phyloP scores from a whole-genome alignment of 176 grass and related monocot genomes.

The Zoysia japonica region DNA sequence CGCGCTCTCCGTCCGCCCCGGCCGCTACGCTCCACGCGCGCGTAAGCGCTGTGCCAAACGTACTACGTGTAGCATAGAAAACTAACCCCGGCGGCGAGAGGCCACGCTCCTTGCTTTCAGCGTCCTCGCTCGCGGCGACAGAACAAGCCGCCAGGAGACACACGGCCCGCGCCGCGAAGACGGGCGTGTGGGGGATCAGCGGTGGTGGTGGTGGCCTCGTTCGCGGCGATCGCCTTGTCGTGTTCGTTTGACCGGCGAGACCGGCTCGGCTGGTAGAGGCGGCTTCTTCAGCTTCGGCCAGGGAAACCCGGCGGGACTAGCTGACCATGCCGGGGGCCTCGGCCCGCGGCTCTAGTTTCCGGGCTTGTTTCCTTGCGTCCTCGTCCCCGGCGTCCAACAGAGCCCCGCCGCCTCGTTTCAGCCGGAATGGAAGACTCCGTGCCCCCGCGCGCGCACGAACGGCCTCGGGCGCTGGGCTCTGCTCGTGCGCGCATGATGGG shows the following conservation, averaged over 20 bases:
- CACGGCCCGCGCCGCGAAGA: background rate
- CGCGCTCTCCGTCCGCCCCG: too few species aligned
- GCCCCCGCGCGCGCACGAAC: conserved; percentile 27
- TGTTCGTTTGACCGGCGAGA: conserved; percentile 33
- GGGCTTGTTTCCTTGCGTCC: background rate
- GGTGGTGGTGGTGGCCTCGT: background rate
- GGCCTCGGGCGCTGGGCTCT: conserved; percentile 35
- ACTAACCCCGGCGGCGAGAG: too few species aligned
- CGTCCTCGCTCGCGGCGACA: background rate
- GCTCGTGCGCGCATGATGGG: background rate
- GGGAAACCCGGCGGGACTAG: conserved; percentile 44
- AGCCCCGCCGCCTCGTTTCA: conserved; percentile 9
- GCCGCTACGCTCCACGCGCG: background rate
- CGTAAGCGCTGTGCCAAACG: background rate
- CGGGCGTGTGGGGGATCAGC: background rate
- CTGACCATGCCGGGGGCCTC: background rate
- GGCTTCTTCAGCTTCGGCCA: conserved; percentile 35
- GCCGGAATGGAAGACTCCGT: conserved; percentile 39
- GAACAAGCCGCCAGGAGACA: background rate
- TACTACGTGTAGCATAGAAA: background rate
- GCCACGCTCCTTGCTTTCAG: conserved; percentile 22
- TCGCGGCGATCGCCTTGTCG: background rate
- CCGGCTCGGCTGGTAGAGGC: background rate
- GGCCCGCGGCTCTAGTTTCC: conserved; percentile 6
- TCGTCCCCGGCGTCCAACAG: background rate